A percentile compares a stretch with the other conserved stretches of the same genome.
phyloP scores from a whole-genome alignment of 2,329 filamentous ascomycete species.

The Epicoccum sorghinum region DNA sequence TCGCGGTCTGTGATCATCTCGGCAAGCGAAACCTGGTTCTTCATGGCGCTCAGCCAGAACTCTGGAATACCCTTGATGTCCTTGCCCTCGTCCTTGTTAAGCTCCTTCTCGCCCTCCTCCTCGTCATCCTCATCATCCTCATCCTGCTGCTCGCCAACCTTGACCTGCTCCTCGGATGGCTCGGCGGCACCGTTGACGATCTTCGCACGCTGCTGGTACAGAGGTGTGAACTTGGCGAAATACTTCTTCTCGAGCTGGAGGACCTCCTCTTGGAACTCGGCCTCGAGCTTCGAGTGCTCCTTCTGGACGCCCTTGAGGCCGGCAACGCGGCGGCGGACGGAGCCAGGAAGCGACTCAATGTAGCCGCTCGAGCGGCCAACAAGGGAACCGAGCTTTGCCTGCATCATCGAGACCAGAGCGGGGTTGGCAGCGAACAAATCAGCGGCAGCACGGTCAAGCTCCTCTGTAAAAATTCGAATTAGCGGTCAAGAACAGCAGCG shows the following conservation, averaged over 20 bases:
- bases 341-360: conserved; percentile 89
- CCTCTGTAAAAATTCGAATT: conserved; percentile 67
- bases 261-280: conserved; percentile 98
- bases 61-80: conserved; percentile 85
- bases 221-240: conserved; percentile 96
- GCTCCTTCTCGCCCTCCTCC: conserved; percentile 59
- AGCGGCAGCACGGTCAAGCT: conserved; percentile 85
- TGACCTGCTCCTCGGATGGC: conserved; percentile 85
- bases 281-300: conserved; percentile 97
- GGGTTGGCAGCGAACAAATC: conserved; percentile 97
- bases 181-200: conserved; percentile 89
- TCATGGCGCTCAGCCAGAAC: conserved; percentile 99
- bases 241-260: conserved; percentile 99
- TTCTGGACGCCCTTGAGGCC: conserved; percentile 98
- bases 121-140: conserved; percentile 69
- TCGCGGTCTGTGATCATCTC: conserved; percentile 99
- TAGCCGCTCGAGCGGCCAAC: conserved; percentile 97
- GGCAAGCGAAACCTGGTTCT: conserved; percentile 95
- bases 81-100: conserved; percentile 63
- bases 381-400: conserved; percentile 90
- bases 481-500: conserved; percentile 41
- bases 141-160: conserved; percentile 81
- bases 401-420: conserved; percentile 93
- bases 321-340: conserved; percentile 89
- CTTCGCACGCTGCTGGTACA: conserved; percentile 91